phyloP scores from a whole-genome alignment of 129 eudicot species.

The Escallonia rubra region DNA sequence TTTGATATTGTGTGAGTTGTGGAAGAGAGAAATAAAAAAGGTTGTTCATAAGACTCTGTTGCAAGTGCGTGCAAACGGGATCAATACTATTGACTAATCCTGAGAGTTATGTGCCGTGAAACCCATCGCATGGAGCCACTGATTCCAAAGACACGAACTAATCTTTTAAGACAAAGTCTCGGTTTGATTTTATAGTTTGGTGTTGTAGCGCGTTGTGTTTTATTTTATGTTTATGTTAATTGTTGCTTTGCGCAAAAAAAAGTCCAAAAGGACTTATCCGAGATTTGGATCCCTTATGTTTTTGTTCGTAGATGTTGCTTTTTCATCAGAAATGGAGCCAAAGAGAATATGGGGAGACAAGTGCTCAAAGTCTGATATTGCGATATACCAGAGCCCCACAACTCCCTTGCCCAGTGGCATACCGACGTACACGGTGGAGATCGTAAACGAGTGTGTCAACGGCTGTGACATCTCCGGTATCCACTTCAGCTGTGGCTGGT shows the following conservation, averaged over 20 bases:
- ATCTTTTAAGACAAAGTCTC: too few species aligned
- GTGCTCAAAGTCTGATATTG: conserved; percentile 64
- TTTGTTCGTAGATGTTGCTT: conserved; percentile 19
- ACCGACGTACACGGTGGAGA: conserved; percentile 84
- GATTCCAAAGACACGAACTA: too few species aligned
- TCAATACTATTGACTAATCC: too few species aligned
- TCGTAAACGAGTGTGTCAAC: conserved; percentile 44
- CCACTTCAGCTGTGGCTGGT: conserved; percentile 58
- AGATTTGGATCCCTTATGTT: background rate
- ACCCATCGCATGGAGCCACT: too few species aligned
- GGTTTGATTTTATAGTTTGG: too few species aligned
- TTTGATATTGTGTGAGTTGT: too few species aligned
- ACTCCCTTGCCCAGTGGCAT: conserved; percentile 78
- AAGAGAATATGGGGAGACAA: conserved; percentile 68
- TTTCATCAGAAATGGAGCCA: conserved; percentile 31
- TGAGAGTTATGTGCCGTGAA: too few species aligned
- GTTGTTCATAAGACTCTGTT: too few species aligned
- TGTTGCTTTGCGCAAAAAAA: background rate
- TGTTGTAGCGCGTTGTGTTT: too few species aligned
- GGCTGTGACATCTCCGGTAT: conserved; percentile 43
- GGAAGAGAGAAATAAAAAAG: too few species aligned
- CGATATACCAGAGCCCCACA: conserved; percentile 70
- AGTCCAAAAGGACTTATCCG: background rate
- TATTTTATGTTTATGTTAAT: too few species aligned
- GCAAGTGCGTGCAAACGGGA: too few species aligned